phyloP scores from a whole-genome alignment of 148 eudicot species.

The Heliosperma pusillum region DNA sequence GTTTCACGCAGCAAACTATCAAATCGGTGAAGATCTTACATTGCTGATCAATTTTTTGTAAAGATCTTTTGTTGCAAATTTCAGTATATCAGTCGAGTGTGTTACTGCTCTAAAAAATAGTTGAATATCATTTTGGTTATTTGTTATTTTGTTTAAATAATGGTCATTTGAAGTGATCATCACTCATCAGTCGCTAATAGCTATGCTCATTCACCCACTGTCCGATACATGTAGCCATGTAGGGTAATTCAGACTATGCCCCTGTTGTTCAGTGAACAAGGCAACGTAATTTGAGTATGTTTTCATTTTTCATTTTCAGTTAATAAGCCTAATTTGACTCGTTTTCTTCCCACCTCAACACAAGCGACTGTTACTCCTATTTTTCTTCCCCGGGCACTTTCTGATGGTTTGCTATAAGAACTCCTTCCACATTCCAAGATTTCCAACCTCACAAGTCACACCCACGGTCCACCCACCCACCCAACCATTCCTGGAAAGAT shows the following conservation, averaged over 20 bases:
- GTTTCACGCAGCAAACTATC: background rate
- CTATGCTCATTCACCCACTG: no score
- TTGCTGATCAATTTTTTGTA: slow-evolving; percentile 2
- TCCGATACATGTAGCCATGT: background rate
- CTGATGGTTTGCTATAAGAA: background rate
- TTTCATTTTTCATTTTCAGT: background rate
- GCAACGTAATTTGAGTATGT: background rate
- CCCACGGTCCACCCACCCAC: no score
- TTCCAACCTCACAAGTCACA: no score
- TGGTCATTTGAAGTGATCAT: background rate
- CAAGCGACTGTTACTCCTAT: no score
- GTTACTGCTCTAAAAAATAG: background rate
- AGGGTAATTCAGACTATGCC: background rate
- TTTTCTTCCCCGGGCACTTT: no score
- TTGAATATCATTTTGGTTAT: background rate
- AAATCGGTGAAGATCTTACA: background rate
- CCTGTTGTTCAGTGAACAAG: background rate
- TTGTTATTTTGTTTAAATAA: background rate
- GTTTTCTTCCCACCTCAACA: background rate
- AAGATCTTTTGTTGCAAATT: background rate
- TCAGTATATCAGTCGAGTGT: background rate
- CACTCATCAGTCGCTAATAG: background rate
- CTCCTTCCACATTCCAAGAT: background rate
- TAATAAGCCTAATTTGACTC: background rate
- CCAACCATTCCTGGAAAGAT: background rate